These are phyloP conservation scores for Phyllosticta citriasiana DNA, from an alignment of 2,329 filamentous ascomycete genomes.

Conservation along the genomic window DNA sequence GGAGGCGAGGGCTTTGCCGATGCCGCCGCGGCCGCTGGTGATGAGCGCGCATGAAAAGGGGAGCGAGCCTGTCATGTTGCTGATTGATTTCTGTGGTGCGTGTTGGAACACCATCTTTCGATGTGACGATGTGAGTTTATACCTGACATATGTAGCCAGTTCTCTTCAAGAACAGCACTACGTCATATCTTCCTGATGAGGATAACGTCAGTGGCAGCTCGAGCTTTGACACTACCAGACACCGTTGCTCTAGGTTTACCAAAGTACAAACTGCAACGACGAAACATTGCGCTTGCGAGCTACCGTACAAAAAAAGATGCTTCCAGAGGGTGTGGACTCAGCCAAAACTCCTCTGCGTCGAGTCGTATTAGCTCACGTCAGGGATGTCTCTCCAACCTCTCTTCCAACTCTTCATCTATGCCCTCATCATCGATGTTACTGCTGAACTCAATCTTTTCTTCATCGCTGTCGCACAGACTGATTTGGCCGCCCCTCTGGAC, in stretches of 20 bases:
- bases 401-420: not conserved
- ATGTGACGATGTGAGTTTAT: too few species aligned
- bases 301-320: not conserved
- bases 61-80: constrained; percentile 15
- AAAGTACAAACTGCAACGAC: not conserved
- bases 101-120: not conserved
- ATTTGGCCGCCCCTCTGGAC: not conserved
- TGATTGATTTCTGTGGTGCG: not conserved
- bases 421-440: not conserved
- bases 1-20: constrained; percentile 40
- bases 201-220: not conserved
- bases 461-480: not conserved
- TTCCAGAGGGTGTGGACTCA: not conserved
- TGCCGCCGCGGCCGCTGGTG: constrained; percentile 40
- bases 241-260: not conserved
- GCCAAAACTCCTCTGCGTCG: not conserved
- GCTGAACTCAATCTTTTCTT: not conserved
- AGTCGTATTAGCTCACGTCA: not conserved
- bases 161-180: not conserved
- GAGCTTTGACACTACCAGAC: not conserved
- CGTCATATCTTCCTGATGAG: not conserved
- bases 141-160: too few species aligned
- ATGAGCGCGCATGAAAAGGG: constrained; percentile 36
- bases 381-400: not conserved
- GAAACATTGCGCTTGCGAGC: not conserved